Base-by-base conservation (phyloP, 1,139 yeast species). In the Geotrichum citri-aurantii region DNA sequence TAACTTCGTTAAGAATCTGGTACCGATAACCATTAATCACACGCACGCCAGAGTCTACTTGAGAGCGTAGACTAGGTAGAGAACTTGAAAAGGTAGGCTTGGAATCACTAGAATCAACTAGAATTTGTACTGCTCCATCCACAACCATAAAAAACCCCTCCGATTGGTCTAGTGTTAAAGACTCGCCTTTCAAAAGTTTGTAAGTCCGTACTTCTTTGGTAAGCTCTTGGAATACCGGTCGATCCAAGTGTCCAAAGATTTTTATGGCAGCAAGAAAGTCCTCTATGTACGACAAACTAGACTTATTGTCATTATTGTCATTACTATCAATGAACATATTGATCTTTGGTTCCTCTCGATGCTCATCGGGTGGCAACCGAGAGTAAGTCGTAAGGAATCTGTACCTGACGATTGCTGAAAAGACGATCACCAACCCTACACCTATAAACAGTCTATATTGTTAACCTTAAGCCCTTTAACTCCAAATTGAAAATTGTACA, bases 151-250 rank as follows among this genome's bases (percentile, higher is more conserved):
- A 85, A 68, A 93, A 91, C 0, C 98, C 98, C 26, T 86, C 75
- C 21, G 84, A 80, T 59, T 88, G 93, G 64, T 86, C 88, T 52
- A 92, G 73, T 55, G 83, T 79, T 48, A 93, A 73, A 3, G 86
- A 79, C 70, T 93, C 98, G 50, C 91, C 95, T 8, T 82, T 79
- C 40, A 85, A 84, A 50, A 93, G 72, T 64, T 89, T 87, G 68
- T 90, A 92, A 1, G 98, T 93, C 55, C 89, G 88, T 92, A 93
- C 88, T 62, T 88, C 88, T 67, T 88, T 86, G 5, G 98, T 92
- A 65, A 93, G 78, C 68, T 92, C 98, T 68, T 92, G 95, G 70
- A 93, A 92, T 1, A 93, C 97, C 1, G 88, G 87, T 60, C 86
- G 80, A 65, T 93, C 99, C 58, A 93, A 76, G 71, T 92, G 92